Evolutionary conservation across 2,329 filamentous ascomycete species (phyloP).

Genomic region (Bipolaris oryzae): DNA sequence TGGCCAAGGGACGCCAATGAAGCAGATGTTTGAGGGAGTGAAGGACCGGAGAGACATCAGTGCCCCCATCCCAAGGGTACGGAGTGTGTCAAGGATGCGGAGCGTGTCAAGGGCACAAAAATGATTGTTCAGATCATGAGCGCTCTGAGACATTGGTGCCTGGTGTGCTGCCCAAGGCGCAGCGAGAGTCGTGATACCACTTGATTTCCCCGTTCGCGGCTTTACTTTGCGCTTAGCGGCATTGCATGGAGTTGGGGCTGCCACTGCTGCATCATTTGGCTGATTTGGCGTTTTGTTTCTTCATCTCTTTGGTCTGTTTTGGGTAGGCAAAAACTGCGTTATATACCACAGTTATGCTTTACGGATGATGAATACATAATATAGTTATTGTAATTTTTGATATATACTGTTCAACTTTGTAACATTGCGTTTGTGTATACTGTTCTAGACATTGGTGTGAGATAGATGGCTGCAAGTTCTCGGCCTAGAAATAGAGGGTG

Average conservation of each 20-base stretch:
- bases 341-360: slow-evolving; percentile 34
- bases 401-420: neutral
- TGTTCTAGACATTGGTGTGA: too few species aligned
- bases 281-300: slow-evolving; percentile 17
- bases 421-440: neutral
- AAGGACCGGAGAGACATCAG: slow-evolving; percentile 55
- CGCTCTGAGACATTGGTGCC: neutral
- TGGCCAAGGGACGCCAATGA: slow-evolving; percentile 65
- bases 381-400: slow-evolving; percentile 3
- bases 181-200: slow-evolving; percentile 12
- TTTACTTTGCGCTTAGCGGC: slow-evolving; percentile 34
- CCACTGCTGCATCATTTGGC: neutral
- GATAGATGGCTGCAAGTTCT: too few species aligned
- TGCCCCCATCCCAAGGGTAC: slow-evolving; percentile 48
- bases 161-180: slow-evolving; percentile 13
- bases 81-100: slow-evolving; percentile 36
- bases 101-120: slow-evolving; percentile 34
- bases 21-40: slow-evolving; percentile 62
- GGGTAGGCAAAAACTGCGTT: slow-evolving; percentile 20
- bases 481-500: too few species aligned
- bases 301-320: slow-evolving; percentile 9
- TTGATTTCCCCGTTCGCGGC: slow-evolving; percentile 15
- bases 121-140: slow-evolving; percentile 3
- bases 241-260: slow-evolving; percentile 43
- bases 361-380: slow-evolving; percentile 10